A percentile compares a stretch with the other conserved stretches of the same genome.
phyloP scores from a whole-genome alignment of 164 flowering plant species.

The Annona squamosa region DNA sequence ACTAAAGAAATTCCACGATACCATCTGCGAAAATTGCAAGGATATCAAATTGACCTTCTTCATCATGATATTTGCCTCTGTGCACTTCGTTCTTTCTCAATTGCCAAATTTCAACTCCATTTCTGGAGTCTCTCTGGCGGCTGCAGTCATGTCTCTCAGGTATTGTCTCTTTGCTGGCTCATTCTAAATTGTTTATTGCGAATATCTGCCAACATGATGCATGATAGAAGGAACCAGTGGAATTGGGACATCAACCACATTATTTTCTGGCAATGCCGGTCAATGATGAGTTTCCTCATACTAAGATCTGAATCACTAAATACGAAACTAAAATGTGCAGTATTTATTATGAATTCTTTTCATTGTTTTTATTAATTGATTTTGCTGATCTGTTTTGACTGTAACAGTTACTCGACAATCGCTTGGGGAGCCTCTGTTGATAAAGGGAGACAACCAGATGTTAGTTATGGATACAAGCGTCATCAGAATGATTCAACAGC shows the following conservation, averaged over 20 bases:
- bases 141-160: conserved; percentile 68
- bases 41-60: conserved; percentile 43
- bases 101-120: conserved; percentile 64
- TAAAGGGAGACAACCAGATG: conserved; percentile 38
- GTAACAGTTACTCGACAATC: conserved; percentile 45
- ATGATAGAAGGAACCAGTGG: too few relatives aligned
- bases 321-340: not conserved
- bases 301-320: not conserved
- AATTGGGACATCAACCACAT: too few relatives aligned
- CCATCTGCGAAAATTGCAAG: conserved; percentile 28
- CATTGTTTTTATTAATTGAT: not conserved
- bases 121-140: conserved; percentile 50
- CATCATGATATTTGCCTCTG: conserved; percentile 55
- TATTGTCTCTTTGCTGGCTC: conserved; percentile 12
- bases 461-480: conserved; percentile 28
- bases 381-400: not conserved
- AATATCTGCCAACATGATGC: not conserved
- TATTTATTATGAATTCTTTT: not conserved
- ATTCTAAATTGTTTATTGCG: not conserved
- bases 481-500: conserved; percentile 1
- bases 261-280: not conserved
- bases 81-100: conserved; percentile 50
- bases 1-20: conserved; percentile 43
- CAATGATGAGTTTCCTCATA: not conserved
- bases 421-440: conserved; percentile 43